phyloP scores from a whole-genome alignment of 2,329 filamentous ascomycete species.

The Thielaviopsis punctulata region DNA sequence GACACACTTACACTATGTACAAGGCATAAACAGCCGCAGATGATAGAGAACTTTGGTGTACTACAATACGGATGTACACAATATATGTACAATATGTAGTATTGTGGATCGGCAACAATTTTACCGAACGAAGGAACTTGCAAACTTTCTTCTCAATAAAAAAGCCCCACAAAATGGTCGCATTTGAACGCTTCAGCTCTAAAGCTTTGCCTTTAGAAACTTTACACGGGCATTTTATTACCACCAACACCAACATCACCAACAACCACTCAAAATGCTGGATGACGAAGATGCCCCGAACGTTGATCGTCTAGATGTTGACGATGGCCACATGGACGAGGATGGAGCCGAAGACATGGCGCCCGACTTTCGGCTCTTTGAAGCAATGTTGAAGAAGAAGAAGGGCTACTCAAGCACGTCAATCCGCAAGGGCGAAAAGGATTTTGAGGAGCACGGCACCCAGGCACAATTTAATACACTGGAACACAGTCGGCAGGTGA shows the following conservation, averaged over 20 bases:
- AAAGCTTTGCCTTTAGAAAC: too few species aligned
- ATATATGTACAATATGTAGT: too few species aligned
- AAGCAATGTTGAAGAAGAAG: constrained; percentile 35
- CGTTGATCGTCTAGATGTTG: constrained; percentile 12
- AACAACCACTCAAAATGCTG: constrained; percentile 15
- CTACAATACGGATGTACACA: too few species aligned
- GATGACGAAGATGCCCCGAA: constrained; percentile 28
- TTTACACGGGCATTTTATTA: background rate
- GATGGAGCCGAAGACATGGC: constrained; percentile 59
- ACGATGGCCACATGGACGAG: constrained; percentile 24
- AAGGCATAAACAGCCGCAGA: too few species aligned
- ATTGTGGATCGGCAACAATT: too few species aligned
- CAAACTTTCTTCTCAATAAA: background rate
- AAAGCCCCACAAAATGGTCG: too few species aligned
- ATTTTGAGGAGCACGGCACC: constrained; percentile 89
- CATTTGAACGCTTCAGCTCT: background rate
- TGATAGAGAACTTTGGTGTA: too few species aligned
- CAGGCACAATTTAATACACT: constrained; percentile 61
- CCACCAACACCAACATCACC: background rate
- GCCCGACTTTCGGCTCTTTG: constrained; percentile 70
- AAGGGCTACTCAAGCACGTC: constrained; percentile 38
- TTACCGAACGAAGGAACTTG: background rate
- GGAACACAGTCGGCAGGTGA: constrained; percentile 65
- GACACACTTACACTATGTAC: too few species aligned
- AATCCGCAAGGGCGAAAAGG: constrained; percentile 86